A percentile compares a stretch with the other conserved stretches of the same genome.
Conservation (phyloP, 176 grass and related monocot species). For the Guadua angustifolia region DNA sequence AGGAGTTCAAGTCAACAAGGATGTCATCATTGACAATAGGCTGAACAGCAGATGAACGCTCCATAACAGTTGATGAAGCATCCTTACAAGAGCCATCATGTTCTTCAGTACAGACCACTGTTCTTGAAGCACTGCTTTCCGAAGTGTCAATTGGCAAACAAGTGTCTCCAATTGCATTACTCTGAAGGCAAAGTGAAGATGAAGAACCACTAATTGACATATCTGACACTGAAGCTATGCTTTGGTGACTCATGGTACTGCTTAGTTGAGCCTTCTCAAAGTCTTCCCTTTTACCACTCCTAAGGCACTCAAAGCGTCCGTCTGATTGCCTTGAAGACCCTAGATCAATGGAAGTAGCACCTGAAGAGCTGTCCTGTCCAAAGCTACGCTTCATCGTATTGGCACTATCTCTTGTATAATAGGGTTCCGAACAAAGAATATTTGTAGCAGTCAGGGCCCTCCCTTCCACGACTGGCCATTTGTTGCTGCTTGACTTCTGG, state of each 20-base stretch:
- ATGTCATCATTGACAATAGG: slow-evolving; percentile 47
- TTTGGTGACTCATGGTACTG: slow-evolving; percentile 59
- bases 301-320: slow-evolving; percentile 50
- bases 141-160: slow-evolving; percentile 44
- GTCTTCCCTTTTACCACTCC: slow-evolving; percentile 58
- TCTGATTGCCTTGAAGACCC: slow-evolving; percentile 68
- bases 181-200: slow-evolving; percentile 52
- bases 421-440: slow-evolving; percentile 72
- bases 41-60: slow-evolving; percentile 37
- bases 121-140: slow-evolving; percentile 53
- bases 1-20: slow-evolving; percentile 39
- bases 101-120: slow-evolving; percentile 15
- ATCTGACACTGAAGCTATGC: slow-evolving; percentile 74
- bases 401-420: slow-evolving; percentile 65
- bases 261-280: slow-evolving; percentile 53
- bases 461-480: slow-evolving; percentile 63
- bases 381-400: slow-evolving; percentile 73
- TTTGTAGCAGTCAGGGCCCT: slow-evolving; percentile 55
- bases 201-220: slow-evolving; percentile 70
- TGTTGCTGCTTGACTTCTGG: slow-evolving; percentile 70
- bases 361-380: slow-evolving; percentile 70
- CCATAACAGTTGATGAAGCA: slow-evolving; percentile 42
- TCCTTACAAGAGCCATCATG: slow-evolving; percentile 44
- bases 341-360: slow-evolving; percentile 82
- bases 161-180: slow-evolving; percentile 50